These are phyloP conservation scores for Saccharomycopsis sp. DNA, from an alignment of 805 yeast genomes.

Conservation along the genomic window DNA sequence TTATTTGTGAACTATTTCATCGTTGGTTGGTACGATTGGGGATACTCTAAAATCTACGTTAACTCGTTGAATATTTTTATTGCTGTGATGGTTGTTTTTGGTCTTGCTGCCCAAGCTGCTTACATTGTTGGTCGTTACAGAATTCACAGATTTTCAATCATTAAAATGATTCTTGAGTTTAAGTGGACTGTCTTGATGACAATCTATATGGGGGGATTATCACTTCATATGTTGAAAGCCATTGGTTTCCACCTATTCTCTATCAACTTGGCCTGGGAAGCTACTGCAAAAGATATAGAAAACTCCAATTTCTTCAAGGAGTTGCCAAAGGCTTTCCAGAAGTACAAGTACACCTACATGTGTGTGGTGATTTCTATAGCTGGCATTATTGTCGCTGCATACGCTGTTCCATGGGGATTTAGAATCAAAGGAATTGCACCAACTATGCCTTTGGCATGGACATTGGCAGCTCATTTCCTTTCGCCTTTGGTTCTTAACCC, in stretches of 20 bases:
- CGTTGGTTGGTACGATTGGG: conserved; percentile 1
- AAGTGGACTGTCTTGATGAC: not conserved
- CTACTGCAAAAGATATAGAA: not conserved
- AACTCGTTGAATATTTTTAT: not conserved
- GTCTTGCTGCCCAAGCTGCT: not conserved
- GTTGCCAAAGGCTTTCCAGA: not conserved
- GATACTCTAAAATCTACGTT: not conserved
- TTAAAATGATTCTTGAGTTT: not conserved
- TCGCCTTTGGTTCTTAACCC: not conserved
- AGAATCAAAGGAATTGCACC: not conserved
- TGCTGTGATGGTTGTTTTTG: not conserved
- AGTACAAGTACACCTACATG: not conserved
- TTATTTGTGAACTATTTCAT: conserved; percentile 1
- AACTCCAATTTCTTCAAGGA: not conserved
- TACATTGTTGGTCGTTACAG: not conserved
- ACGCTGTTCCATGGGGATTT: not conserved
- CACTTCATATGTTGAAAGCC: not conserved
- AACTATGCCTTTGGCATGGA: not conserved
- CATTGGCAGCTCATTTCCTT: not conserved
- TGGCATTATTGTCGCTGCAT: not conserved
- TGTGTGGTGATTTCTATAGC: not conserved
- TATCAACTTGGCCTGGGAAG: not conserved
- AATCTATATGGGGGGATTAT: not conserved
- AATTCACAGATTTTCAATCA: not conserved
- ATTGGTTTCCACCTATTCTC: not conserved